Evolutionary conservation across 2,329 filamentous ascomycete species (phyloP), one percentile per base, ranked within the genome.

Genomic region (Aspergillus alliaceus): DNA sequence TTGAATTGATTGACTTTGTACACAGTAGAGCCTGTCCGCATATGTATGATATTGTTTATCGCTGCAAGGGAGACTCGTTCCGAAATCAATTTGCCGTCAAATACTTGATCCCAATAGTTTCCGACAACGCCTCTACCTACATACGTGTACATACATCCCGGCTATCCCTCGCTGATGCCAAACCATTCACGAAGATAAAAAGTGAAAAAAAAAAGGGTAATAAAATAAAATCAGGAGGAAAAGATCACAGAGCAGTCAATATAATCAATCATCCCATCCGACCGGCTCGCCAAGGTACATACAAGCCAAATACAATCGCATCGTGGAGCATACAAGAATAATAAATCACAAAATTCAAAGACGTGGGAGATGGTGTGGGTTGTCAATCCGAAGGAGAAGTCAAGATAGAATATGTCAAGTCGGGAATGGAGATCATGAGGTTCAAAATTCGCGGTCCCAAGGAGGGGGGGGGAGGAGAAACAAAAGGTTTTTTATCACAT

Each of bases 81-180:
- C 24, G 42, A 49, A 54, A 27, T 35, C 44, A 47, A 47, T 47
- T 47, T 47, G 27, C 44, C 42, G 14, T 40, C 27, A 47, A 47
- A 47, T 44, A 25, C 39, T 34, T 9, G 39, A 44, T 29, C 44
- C 44, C 44, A 47, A 47, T 31, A n/a, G 37, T 47, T 15, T 31
- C 51, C 51, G 32, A 44, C 42, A 59, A 59, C 57, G 57, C 57
- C 58, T 57, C 55, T 59, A 59, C 56, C 53, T 59, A 56, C 57
- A 47, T 60, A 59, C 47, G 53, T 22, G 48, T 58, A 58, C 55
- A 60, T 52, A 40, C 52, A 57, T 40, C 44, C 49, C 5, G 37
- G 35, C 40, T 53, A 47, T 27, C 54, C 47, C 34, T 46, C 54
- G 54, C 54, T 56, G 54, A 56, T 56, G 54, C 54, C 54, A 40